Conservation (phyloP, 2,329 filamentous ascomycete species). For the Colletotrichum magnum region DNA sequence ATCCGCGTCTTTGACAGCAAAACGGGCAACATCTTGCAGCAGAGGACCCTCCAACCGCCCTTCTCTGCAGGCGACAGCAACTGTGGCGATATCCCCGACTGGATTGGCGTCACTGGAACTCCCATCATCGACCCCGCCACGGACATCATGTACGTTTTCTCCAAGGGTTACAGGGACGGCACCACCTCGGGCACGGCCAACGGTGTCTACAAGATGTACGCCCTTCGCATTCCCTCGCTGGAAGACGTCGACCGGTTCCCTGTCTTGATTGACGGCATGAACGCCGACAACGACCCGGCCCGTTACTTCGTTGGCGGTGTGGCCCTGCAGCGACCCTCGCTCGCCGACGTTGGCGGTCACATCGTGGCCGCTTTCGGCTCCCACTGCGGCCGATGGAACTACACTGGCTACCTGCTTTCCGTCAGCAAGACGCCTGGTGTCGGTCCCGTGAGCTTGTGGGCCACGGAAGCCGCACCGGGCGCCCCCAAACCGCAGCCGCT, state of each 20-base stretch:
- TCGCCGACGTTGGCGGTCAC: slow-evolving; percentile 51
- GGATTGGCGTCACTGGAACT: slow-evolving; percentile 54
- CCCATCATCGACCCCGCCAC: slow-evolving; percentile 53
- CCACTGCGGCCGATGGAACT: slow-evolving; percentile 64
- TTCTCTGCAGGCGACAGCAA: slow-evolving; percentile 54
- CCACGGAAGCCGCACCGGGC: slow-evolving; percentile 51
- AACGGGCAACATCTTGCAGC: slow-evolving; percentile 54
- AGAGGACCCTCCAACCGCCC: slow-evolving; percentile 54
- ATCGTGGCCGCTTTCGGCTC: slow-evolving; percentile 63
- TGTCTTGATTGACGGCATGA: slow-evolving; percentile 58
- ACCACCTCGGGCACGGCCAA: slow-evolving; percentile 48
- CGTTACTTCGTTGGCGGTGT: slow-evolving; percentile 62
- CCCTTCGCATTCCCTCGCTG: slow-evolving; percentile 55
- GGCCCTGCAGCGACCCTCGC: slow-evolving; percentile 59
- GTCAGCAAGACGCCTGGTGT: slow-evolving; percentile 49
- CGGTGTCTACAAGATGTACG: slow-evolving; percentile 56
- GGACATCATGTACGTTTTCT: slow-evolving; percentile 53
- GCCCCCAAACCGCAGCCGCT: slow-evolving; percentile 45
- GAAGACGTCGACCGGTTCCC: slow-evolving; percentile 57
- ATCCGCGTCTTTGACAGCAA: slow-evolving; percentile 57
- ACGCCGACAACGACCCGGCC: slow-evolving; percentile 59
- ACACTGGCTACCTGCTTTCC: slow-evolving; percentile 50
- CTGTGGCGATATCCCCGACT: slow-evolving; percentile 57
- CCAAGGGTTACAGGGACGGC: slow-evolving; percentile 51
- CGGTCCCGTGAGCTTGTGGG: slow-evolving; percentile 48